Conservation (phyloP, 2,329 filamentous ascomycete genomes). For the Moelleriella libera region DNA sequence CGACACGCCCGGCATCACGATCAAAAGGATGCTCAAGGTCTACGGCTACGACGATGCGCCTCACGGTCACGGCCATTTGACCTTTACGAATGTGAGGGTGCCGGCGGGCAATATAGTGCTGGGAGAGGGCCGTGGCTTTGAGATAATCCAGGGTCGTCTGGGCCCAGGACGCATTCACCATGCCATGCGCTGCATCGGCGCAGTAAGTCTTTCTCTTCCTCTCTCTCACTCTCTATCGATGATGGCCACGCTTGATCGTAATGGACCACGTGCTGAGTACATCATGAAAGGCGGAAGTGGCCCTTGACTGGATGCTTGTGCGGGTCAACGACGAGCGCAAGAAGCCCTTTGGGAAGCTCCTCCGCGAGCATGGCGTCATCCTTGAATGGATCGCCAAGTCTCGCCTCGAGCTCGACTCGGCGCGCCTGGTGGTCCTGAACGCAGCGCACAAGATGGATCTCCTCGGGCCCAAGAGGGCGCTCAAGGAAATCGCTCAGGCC, state of each 20-base stretch:
- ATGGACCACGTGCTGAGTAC: background rate
- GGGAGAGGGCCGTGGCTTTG: conserved; percentile 86
- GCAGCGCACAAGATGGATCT: conserved; percentile 92
- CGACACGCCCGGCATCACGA: conserved; percentile 69
- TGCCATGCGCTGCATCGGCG: conserved; percentile 88
- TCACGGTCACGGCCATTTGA: conserved; percentile 89
- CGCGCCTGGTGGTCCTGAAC: conserved; percentile 81
- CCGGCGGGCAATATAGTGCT: conserved; percentile 75
- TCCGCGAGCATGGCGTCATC: conserved; percentile 84
- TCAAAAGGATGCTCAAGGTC: conserved; percentile 84
- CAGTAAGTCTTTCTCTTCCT: conserved; percentile 30
- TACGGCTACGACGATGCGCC: conserved; percentile 98
- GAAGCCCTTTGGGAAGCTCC: conserved; percentile 78
- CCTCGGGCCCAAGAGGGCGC: conserved; percentile 71
- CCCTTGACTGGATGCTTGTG: conserved; percentile 87
- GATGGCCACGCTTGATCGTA: background rate
- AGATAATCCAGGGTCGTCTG: conserved; percentile 94
- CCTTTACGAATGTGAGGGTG: conserved; percentile 80
- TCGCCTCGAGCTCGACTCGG: conserved; percentile 85
- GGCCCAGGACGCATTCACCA: conserved; percentile 96
- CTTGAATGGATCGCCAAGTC: conserved; percentile 89
- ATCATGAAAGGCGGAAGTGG: conserved; percentile 54
- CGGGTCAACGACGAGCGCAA: conserved; percentile 86
- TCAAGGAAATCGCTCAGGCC: conserved; percentile 88
- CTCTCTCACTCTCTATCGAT: background rate